Evolutionary conservation across 2,329 filamentous ascomycete genomes (phyloP), one percentile per base, ranked within the genome.

Genomic region (Fusarium sp.): DNA sequence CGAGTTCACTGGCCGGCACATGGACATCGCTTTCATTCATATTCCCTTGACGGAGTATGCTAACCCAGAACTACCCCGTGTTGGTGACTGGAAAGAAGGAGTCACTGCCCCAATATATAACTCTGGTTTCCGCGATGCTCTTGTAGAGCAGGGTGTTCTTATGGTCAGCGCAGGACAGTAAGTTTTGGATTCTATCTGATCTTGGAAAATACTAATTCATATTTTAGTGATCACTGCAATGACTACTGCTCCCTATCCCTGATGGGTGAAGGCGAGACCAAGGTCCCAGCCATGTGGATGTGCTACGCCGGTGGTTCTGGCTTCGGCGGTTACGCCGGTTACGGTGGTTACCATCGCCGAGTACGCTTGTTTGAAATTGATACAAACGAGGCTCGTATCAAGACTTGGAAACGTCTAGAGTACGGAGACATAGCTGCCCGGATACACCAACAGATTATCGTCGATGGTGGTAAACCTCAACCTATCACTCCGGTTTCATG

Each of bases 21-120:
- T 99, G 89, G 93, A 99, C 79, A 90, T 98, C 81, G 94, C 96
- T 1, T 99, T 99, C 80, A 97, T 99, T 71, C 96, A 99, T 80
- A 99, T 99, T 62, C 96, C 96, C 0, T 85, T 99, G 7, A 95
- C 96, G 0, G 96, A 99, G 81, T 98, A 98, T 78, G 86, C 88
- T 42, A 88, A 91, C 55, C 79, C 83, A 3, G 85, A 88, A 6
- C 89, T 92, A 38, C 88, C 92, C 24, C 81, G 81, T 31, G 70
- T 83, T 18, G 96, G 96, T 15, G 86, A 90, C 31, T 96, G 91
- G 90, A 90, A 89, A 60, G 96, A 99, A 81, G 87, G 90, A 24
- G 92, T 96, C 20, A 98, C 95, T 2, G 95, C 96, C 0, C 96
- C 96, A 0, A 86, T 86, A 1, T 97, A 93, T 82, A 99, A 99